Evolutionary conservation across 164 flowering plant species (phyloP).

Genomic region (Tetrastigma voinierianum): DNA sequence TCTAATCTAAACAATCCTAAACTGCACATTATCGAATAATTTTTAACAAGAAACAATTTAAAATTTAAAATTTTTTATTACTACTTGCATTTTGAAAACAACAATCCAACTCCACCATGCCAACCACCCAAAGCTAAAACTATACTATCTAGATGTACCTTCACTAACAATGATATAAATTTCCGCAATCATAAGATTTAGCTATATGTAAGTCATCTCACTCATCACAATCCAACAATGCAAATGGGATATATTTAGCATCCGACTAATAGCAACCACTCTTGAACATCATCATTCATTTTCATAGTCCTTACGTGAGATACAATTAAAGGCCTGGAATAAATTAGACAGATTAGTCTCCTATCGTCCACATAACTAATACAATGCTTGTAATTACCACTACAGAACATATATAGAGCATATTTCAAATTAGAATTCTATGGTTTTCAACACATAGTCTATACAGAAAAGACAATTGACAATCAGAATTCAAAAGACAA

Average conservation of each 20-base stretch:
- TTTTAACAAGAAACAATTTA: neutral
- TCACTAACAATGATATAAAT: neutral
- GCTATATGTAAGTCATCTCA: neutral
- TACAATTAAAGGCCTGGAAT: conserved; percentile 50
- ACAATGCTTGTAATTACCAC: too few relatives aligned
- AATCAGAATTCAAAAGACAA: neutral
- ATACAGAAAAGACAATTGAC: neutral
- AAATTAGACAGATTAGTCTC: conserved; percentile 8
- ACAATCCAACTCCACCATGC: neutral
- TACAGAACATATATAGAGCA: neutral
- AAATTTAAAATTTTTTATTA: too few relatives aligned
- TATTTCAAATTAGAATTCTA: conserved; percentile 1
- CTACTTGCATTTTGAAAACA: neutral
- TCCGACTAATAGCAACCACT: conserved; percentile 72
- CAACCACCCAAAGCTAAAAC: neutral
- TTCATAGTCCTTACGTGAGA: conserved; percentile 56
- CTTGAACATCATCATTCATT: conserved; percentile 84
- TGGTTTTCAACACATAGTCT: too few relatives aligned
- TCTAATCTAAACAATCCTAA: too few relatives aligned
- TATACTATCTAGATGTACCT: neutral
- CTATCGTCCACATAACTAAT: neutral
- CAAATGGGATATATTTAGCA: conserved; percentile 81
- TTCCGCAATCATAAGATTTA: neutral
- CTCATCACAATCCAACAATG: conserved; percentile 26
- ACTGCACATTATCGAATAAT: neutral